Evolutionary conservation across 805 yeast species (phyloP).

Genomic region (Candida boidinii): DNA sequence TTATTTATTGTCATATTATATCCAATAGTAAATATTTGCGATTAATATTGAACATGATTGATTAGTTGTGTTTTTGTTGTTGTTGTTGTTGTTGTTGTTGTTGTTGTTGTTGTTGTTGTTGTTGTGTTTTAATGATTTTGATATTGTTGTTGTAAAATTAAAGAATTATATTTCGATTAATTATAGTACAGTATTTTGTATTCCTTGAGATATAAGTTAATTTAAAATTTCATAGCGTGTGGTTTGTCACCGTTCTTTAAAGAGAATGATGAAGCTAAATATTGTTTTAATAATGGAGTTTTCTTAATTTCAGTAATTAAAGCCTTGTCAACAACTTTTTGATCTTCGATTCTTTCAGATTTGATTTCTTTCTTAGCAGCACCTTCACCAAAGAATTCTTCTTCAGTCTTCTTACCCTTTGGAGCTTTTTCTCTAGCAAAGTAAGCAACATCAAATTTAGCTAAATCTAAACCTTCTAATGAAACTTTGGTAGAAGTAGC

Average conservation of each 20-base stretch:
- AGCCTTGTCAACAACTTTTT: conserved; percentile 90
- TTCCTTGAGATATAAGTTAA: too few relatives aligned
- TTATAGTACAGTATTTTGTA: too few relatives aligned
- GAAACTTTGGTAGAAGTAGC: conserved; percentile 93
- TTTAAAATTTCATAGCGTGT: conserved; percentile 94
- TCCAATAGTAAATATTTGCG: too few relatives aligned
- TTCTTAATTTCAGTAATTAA: conserved; percentile 90
- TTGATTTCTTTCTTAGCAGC: conserved; percentile 80
- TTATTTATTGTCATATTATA: too few relatives aligned
- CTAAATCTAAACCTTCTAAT: conserved; percentile 70
- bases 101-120: too few relatives aligned
- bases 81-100: too few relatives aligned
- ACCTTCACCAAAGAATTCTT: conserved; percentile 79
- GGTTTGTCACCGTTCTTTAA: conserved; percentile 98
- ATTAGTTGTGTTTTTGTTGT: too few relatives aligned
- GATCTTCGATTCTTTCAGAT: conserved; percentile 95
- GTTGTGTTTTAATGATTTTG: too few relatives aligned
- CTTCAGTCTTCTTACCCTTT: conserved; percentile 81
- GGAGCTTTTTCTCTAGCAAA: conserved; percentile 91
- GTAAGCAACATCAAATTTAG: conserved; percentile 90
- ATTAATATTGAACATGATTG: too few relatives aligned
- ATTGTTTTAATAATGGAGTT: conserved; percentile 95
- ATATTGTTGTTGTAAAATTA: too few relatives aligned
- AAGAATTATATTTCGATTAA: too few relatives aligned
- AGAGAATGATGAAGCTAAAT: conserved; percentile 91